Base-by-base conservation (phyloP, 176 grass and related monocot genomes). In the Eleusine coracana region DNA sequence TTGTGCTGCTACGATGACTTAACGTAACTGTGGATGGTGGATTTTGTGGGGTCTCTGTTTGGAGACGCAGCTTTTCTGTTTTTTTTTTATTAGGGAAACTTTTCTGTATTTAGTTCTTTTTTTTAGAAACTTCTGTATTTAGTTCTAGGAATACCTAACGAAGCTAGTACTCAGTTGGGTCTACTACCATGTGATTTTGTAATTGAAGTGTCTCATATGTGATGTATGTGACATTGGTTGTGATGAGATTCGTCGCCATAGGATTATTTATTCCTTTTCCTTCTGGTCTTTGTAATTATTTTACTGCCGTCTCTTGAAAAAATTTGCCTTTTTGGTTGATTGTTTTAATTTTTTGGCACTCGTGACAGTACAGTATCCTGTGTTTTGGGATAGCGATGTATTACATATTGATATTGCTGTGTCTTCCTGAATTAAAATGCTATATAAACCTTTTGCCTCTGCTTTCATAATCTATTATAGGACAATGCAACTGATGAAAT, bases 401-500 rank as follows among this genome's bases (percentile, higher is more conserved):
- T n/a, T 3, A 48, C 42, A 11, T 10, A 58, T 38, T 50, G 5
- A 11, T 10, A 58, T 38, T 50, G 5, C 9, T 73, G 10, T 59
- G 72, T 51, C 5, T 36, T 45, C 5, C 11, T 10, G 44, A 16
- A 70, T 50, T 68, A n/a, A 12, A 12, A 28, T 61, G 2, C 21
- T 79, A n/a, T n/a, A n/a, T n/a, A 28, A 82, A 4, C 1, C 5
- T 59, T 59, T 40, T 9, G 9, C 0, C 36, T 80, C 17, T 4
- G 17, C 0, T 6, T 76, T 71, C 69, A 20, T 40, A 28, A 46
- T 45, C 61, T 1, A 1, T 74, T 44, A 0, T 59, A 94, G 92
- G 92, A 94, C 4, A 76, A 88, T 3, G 59, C 34, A 12, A 79
- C 70, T 0, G 80, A 88, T 46, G 80, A 91, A 72, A 81, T 94